A percentile compares a stretch with the other conserved stretches of the same genome.
Evolutionary conservation across 345 rosid species (phyloP).

Genomic region (Moringa oleifera): DNA sequence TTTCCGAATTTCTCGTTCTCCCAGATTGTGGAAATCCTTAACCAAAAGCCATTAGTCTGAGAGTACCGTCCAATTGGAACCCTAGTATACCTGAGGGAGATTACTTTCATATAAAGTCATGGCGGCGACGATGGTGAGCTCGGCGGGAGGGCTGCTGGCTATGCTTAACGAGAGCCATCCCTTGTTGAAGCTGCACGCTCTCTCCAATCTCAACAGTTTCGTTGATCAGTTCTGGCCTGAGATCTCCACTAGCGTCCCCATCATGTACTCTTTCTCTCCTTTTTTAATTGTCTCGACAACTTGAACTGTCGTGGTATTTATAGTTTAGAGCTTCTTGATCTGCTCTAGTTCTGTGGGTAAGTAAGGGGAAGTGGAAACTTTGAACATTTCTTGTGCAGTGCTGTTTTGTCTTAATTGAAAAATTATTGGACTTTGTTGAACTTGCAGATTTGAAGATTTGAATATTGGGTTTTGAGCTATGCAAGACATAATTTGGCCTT

Average conservation of each 20-base stretch:
- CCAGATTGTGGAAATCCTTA: neutral
- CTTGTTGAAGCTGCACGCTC: slow-evolving; percentile 81
- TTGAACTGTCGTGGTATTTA: neutral
- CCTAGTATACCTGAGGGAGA: neutral
- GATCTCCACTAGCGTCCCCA: slow-evolving; percentile 97
- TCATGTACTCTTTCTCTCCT: slow-evolving; percentile 45
- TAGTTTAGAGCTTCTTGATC: slow-evolving; percentile 18
- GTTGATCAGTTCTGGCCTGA: slow-evolving; percentile 98
- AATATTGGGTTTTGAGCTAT: neutral
- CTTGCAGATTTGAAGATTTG: neutral
- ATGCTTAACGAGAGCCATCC: slow-evolving; percentile 94
- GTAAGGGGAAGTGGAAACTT: neutral
- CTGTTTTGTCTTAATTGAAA: neutral
- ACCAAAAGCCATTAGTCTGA: neutral
- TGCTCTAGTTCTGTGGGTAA: slow-evolving; percentile 4
- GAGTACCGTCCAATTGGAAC: neutral
- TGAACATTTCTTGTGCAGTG: neutral
- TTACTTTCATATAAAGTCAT: neutral
- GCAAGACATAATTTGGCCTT: neutral
- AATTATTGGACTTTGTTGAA: neutral
- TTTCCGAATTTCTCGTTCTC: neutral
- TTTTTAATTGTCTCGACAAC: too few species aligned
- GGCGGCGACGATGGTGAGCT: slow-evolving; percentile 84
- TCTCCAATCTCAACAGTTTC: slow-evolving; percentile 70
- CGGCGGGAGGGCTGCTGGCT: slow-evolving; percentile 89